Conservation (phyloP, 768 basidiomycete species). For the Steccherinum ochraceum region DNA sequence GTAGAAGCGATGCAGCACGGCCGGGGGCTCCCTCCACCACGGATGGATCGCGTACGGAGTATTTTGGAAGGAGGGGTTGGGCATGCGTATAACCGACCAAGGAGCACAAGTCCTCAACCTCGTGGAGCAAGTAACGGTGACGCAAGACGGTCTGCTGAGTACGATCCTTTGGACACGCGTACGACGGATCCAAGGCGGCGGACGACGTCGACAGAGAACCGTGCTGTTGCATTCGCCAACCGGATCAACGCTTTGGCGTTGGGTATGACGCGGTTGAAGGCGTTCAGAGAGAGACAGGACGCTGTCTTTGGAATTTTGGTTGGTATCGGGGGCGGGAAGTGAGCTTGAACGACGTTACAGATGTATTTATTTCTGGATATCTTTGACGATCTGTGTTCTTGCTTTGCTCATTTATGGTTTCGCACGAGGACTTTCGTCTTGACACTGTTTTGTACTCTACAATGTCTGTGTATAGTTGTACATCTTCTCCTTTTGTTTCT, state of each 20-base stretch:
- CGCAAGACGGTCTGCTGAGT: background rate
- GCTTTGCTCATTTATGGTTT: no score
- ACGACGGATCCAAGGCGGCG: constrained; percentile 15
- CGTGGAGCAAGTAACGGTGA: background rate
- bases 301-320: constrained; percentile 64
- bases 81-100: constrained; percentile 11
- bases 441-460: background rate
- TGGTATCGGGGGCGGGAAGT: constrained; percentile 23
- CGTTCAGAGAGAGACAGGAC: constrained; percentile 67
- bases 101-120: background rate
- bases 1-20: constrained; percentile 12
- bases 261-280: constrained; percentile 59
- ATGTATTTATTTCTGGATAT: background rate
- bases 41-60: constrained; percentile 17
- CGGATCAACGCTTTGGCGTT: constrained; percentile 70
- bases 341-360: background rate
- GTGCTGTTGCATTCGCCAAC: constrained; percentile 70
- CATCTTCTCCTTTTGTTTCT: no score
- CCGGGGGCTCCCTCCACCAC: constrained; percentile 6
- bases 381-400: background rate
- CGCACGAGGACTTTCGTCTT: background rate
- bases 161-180: background rate
- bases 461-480: background rate
- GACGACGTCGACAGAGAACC: constrained; percentile 38
- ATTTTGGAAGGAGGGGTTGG: constrained; percentile 19